Evolutionary conservation across 495 filamentous ascomycete genomes (phyloP).

Genomic region (Tuber indicum): DNA sequence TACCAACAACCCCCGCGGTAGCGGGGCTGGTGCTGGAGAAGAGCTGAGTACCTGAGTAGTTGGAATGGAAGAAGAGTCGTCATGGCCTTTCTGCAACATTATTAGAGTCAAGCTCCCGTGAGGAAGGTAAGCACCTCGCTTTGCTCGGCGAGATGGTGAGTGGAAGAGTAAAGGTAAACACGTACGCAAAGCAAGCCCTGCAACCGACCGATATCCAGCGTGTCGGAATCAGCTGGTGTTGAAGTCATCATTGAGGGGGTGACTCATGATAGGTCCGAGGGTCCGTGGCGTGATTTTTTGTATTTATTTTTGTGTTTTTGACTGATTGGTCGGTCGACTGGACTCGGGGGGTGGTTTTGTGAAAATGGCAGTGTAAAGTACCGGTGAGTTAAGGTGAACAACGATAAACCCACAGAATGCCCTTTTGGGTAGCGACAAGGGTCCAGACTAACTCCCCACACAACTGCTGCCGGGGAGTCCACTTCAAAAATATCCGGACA

Average conservation of each 20-base stretch:
- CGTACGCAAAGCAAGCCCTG: slow-evolving; percentile 22
- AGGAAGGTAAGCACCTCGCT: background rate
- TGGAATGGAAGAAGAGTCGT: slow-evolving; percentile 7
- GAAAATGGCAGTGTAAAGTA: background rate
- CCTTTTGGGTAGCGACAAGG: background rate
- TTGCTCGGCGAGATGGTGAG: background rate
- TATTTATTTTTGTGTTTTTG: background rate
- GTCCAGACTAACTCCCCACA: background rate
- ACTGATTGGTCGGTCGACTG: background rate
- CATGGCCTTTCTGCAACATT: slow-evolving; percentile 10
- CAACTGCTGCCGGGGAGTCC: no score
- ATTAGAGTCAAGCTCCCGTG: background rate
- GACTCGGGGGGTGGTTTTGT: background rate
- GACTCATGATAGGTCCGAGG: background rate
- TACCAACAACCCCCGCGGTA: background rate
- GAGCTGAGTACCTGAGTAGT: slow-evolving; percentile 27
- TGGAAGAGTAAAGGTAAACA: background rate
- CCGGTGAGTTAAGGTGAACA: background rate
- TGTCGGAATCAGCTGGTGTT: slow-evolving; percentile 2
- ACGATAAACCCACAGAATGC: background rate
- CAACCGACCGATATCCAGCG: slow-evolving; percentile 19
- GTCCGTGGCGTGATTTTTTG: background rate
- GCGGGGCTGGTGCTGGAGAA: slow-evolving; percentile 11
- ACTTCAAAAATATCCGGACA: no score
- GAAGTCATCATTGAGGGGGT: background rate